Evolutionary conservation across 2,329 filamentous ascomycete genomes (phyloP).

Genomic region (Aspergillus ochraceoroseus): DNA sequence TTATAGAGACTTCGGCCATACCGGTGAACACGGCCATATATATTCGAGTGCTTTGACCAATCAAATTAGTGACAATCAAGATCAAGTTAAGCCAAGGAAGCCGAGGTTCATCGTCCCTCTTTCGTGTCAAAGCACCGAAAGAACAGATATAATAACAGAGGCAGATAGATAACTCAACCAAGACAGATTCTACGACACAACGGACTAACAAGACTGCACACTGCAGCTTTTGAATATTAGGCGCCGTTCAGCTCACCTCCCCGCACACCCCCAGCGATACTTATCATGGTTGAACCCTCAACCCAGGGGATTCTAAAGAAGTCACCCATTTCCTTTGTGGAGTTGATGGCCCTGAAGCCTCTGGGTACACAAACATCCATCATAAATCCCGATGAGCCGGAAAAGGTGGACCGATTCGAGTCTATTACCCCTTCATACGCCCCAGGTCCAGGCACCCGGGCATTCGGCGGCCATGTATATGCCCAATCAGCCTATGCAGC

Average conservation of each 20-base stretch:
- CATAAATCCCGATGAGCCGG: slow-evolving; percentile 17
- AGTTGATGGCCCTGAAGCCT: slow-evolving; percentile 32
- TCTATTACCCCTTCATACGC: slow-evolving; percentile 36
- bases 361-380: slow-evolving; percentile 18
- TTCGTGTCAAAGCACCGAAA: too few species aligned
- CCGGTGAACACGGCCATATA: too few species aligned
- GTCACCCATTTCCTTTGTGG: slow-evolving; percentile 24
- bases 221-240: background rate
- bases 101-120: too few species aligned
- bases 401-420: slow-evolving; percentile 31
- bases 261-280: background rate
- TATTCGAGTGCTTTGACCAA: too few species aligned
- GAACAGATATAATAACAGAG: too few species aligned
- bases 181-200: too few species aligned
- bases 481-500: slow-evolving; percentile 56
- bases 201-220: background rate
- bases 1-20: too few species aligned
- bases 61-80: too few species aligned
- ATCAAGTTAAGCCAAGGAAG: too few species aligned
- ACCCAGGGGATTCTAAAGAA: background rate
- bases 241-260: background rate
- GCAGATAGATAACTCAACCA: too few species aligned
- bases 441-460: slow-evolving; percentile 41
- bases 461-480: slow-evolving; percentile 55
- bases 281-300: background rate